Base-by-base conservation (phyloP, 1,139 yeast genomes). In the Suhomyces chickasaworum region DNA sequence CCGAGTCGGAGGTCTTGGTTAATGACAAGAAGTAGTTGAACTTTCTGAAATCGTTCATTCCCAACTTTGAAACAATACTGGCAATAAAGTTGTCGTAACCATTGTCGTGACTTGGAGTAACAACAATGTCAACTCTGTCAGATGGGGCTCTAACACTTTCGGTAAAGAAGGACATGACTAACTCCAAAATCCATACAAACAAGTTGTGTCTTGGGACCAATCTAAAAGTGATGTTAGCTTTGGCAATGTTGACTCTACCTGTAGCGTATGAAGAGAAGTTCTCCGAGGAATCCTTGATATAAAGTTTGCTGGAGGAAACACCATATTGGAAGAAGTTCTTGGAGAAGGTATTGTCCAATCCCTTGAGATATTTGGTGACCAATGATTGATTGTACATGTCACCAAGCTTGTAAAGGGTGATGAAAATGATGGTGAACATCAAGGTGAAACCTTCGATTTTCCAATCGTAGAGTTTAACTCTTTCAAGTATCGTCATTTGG, bases 311-410 rank as follows among this genome's bases (percentile, higher is more conserved):
- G 40, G 70, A 53, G n/a, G 73, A 64, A 39, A 83, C 83, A 47
- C 98, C 98, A 51, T 84, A 93, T 63, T 86, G 95, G 59, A 75
- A 81, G 62, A 93, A 93, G 64, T 90, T 86, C 42, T 78, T 75
- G 37, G 73, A 70, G 55, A 93, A 74, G 67, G 64, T 70, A 45
- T 31, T 78, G 63, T 58, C 71, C 61, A 57, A 76, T 54, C 60
- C 83, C 61, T 42, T 60, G 59, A 62, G 85, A 68, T 72, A 79
- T 22, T 64, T 66, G 38, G 71, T 70, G 29, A 86, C 93, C 57
- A 77, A 71, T 10, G 67, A 59, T 47, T 73, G 68, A 71, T 91
- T 91, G 63, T 75, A 71, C 37, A 60, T 57, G 44, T 80, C 78
- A 46, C 97, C 97, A 45, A 75, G 46, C 56, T 69, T 72, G 73